These are phyloP conservation scores for Sinapis alba DNA, from an alignment of 441 rosid genomes.

Conservation along the genomic window DNA sequence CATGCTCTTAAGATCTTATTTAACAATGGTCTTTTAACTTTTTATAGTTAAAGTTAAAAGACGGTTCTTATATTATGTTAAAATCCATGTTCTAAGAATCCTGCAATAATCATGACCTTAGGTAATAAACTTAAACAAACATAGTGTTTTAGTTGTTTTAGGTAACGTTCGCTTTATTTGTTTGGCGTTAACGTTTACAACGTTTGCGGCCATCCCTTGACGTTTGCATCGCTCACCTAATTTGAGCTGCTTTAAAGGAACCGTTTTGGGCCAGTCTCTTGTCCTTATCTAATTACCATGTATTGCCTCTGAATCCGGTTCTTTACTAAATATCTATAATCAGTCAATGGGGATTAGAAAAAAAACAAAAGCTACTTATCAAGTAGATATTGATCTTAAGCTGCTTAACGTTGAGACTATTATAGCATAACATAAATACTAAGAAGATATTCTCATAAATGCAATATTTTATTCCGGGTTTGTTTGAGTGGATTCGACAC, in stretches of 20 bases:
- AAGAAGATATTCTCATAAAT: slow-evolving; percentile 17
- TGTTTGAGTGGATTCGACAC: slow-evolving; percentile 36
- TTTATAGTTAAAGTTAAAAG: no score
- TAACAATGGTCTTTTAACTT: no score
- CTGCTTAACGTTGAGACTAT: neutral
- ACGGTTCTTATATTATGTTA: no score
- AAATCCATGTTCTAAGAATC: no score
- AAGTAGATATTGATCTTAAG: slow-evolving; percentile 8
- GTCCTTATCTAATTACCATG: slow-evolving; percentile 13
- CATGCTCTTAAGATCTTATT: no score
- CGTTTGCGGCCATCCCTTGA: slow-evolving; percentile 32
- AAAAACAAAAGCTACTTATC: neutral
- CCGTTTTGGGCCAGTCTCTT: slow-evolving; percentile 28
- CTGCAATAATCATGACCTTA: no score
- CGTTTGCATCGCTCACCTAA: slow-evolving; percentile 38
- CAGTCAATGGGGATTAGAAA: slow-evolving; percentile 6
- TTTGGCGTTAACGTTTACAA: slow-evolving; percentile 29
- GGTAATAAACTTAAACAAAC: neutral
- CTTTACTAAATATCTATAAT: neutral
- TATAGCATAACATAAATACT: slow-evolving; percentile 14
- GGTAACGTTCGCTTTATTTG: slow-evolving; percentile 35
- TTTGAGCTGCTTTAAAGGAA: slow-evolving; percentile 27
- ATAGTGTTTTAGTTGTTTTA: slow-evolving; percentile 20
- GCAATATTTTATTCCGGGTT: slow-evolving; percentile 17
- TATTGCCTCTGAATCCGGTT: neutral